phyloP scores from a whole-genome alignment of 2,329 filamentous ascomycete genomes.

The Arthrobotrys megalospora region DNA sequence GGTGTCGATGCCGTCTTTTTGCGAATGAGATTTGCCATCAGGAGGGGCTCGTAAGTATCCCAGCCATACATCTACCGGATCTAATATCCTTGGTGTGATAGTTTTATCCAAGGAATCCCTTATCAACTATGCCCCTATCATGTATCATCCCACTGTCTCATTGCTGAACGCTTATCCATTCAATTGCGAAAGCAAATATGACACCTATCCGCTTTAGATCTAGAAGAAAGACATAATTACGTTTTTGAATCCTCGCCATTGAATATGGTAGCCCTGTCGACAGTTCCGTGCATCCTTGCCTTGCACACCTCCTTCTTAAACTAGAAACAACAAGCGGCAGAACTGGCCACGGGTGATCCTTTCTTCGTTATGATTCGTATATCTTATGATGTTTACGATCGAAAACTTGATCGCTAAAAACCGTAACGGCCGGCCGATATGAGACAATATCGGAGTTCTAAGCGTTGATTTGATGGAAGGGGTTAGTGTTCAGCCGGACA shows the following conservation, averaged over 20 bases:
- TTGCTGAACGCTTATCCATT: conserved; percentile 55
- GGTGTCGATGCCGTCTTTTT: conserved; percentile 55
- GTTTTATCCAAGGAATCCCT: conserved; percentile 51
- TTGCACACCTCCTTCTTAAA: conserved; percentile 60
- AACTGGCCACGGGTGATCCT: conserved; percentile 55
- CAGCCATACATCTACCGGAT: conserved; percentile 55
- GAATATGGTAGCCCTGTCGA: conserved; percentile 36
- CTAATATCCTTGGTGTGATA: conserved; percentile 57
- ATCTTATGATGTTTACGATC: conserved; percentile 29
- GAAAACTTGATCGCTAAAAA: conserved; percentile 39
- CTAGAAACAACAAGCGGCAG: conserved; percentile 60
- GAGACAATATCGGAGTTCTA: conserved; percentile 46
- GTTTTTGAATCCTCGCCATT: conserved; percentile 47
- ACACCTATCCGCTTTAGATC: conserved; percentile 45
- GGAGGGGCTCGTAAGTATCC: conserved; percentile 36
- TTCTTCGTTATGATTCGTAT: conserved; percentile 42
- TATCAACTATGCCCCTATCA: conserved; percentile 56
- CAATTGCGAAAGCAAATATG: conserved; percentile 43
- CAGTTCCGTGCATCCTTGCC: conserved; percentile 27
- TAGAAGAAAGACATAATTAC: conserved; percentile 60
- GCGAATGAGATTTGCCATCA: conserved; percentile 44
- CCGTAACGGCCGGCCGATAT: conserved; percentile 49
- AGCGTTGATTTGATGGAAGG: conserved; percentile 32
- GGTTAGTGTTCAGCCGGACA: conserved; percentile 20
- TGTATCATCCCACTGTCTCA: conserved; percentile 61